Conservation (phyloP, 805 yeast genomes). For the Starmerella sp. region DNA sequence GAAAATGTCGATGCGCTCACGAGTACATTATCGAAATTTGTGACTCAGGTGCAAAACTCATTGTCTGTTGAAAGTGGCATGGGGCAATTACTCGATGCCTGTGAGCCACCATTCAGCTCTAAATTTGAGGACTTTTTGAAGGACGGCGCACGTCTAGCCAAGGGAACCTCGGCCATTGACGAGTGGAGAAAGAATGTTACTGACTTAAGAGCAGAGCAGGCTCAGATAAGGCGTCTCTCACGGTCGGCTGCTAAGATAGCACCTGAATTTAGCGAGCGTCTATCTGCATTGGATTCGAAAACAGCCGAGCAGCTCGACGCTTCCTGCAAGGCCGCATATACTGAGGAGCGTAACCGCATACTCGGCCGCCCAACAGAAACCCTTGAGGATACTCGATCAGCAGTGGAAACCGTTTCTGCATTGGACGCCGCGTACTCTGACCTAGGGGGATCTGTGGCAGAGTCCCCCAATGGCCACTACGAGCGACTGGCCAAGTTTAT, state of each 20-base stretch:
- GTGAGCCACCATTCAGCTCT: constrained; percentile 6
- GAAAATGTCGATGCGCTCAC: constrained; percentile 1
- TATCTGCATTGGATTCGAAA: neutral
- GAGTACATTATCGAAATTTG: neutral
- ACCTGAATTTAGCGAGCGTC: neutral
- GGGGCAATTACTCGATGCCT: constrained; percentile 10
- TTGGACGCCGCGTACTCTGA: neutral
- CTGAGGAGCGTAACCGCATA: neutral
- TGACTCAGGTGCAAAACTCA: constrained; percentile 11
- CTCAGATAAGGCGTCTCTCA: neutral
- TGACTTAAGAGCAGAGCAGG: neutral
- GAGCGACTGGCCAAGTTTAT: constrained; percentile 4
- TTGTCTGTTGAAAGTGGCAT: constrained; percentile 8
- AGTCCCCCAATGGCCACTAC: neutral
- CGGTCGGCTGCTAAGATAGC: neutral
- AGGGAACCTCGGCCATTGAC: neutral
- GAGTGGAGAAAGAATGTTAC: neutral
- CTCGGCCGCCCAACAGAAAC: neutral
- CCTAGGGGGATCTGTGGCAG: constrained; percentile 7
- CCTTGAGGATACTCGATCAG: neutral
- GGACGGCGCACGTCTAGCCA: neutral
- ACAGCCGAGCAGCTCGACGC: neutral
- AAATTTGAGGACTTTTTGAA: neutral
- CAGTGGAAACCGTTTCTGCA: neutral
- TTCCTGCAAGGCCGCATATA: neutral